phyloP scores from a whole-genome alignment of 2,329 filamentous ascomycete genomes.

The Diaporthe citriasiana region DNA sequence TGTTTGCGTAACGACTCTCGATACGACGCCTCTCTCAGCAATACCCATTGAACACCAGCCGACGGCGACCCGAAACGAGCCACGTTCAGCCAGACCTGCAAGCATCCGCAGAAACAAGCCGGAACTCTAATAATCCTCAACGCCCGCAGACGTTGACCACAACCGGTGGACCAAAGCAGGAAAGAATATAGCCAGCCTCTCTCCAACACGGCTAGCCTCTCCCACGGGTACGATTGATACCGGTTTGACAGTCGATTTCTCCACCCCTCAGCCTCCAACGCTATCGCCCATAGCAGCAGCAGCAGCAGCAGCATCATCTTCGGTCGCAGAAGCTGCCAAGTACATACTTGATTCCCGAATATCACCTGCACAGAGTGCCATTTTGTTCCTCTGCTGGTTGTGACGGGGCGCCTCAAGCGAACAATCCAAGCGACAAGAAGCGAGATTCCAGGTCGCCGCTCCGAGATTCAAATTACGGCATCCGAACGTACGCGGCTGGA shows the following conservation, averaged over 20 bases:
- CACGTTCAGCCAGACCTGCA: background rate
- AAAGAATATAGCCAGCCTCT: background rate
- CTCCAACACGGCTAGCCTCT: slow-evolving; percentile 9
- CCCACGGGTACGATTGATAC: slow-evolving; percentile 16
- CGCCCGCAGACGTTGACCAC: background rate
- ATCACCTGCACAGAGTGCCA: background rate
- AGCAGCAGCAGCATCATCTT: background rate
- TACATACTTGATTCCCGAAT: background rate
- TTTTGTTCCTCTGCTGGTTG: slow-evolving; percentile 2
- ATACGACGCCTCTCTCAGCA: background rate
- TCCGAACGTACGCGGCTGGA: slow-evolving; percentile 14
- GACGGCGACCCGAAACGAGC: slow-evolving; percentile 5
- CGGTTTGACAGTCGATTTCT: slow-evolving; percentile 25
- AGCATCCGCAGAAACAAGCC: background rate
- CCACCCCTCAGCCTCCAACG: slow-evolving; percentile 6
- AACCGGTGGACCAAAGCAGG: background rate
- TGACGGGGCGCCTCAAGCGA: slow-evolving; percentile 19
- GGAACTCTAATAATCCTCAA: slow-evolving; percentile 9
- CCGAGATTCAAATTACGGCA: slow-evolving; percentile 35
- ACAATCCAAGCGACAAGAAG: slow-evolving; percentile 32
- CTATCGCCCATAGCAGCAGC: background rate
- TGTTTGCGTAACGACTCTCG: background rate
- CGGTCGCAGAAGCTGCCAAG: background rate
- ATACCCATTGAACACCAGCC: background rate
- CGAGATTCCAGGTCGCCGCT: slow-evolving; percentile 33